phyloP scores from a whole-genome alignment of 805 yeast species.

The Teunomyces panamensis region DNA sequence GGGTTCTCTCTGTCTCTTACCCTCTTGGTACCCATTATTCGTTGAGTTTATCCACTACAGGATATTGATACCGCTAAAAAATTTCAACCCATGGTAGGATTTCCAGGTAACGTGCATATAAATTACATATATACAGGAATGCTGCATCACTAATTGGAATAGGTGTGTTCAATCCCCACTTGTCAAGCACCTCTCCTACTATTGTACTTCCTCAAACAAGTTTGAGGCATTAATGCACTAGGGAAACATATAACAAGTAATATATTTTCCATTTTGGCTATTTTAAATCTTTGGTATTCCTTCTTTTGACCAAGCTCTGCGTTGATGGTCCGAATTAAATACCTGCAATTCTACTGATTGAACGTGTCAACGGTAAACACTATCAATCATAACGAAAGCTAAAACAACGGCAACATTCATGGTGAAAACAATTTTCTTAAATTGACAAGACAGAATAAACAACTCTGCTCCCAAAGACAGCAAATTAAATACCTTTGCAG shows the following conservation, averaged over 20 bases:
- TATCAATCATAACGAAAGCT: not conserved
- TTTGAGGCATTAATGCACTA: too few relatives aligned
- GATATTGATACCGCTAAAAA: not conserved
- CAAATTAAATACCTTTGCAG: not conserved
- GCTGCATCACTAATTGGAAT: not conserved
- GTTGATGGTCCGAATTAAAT: too few relatives aligned
- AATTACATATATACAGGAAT: not conserved
- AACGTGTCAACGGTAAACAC: not conserved
- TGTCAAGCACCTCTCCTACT: not conserved
- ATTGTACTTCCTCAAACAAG: not conserved
- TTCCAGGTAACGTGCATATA: not conserved
- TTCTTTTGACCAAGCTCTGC: too few relatives aligned
- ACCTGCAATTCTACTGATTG: too few relatives aligned
- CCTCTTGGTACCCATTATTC: slow-evolving; percentile 9
- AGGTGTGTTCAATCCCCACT: not conserved
- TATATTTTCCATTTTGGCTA: too few relatives aligned
- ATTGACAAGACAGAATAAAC: not conserved
- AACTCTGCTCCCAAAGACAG: not conserved
- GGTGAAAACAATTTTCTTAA: not conserved
- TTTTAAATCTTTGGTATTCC: too few relatives aligned
- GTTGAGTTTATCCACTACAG: not conserved
- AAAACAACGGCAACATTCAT: not conserved
- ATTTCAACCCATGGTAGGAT: not conserved
- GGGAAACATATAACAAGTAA: too few relatives aligned
- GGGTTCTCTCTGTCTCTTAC: slow-evolving; percentile 9